phyloP scores from a whole-genome alignment of 805 yeast genomes.

The Hanseniaspora hatyaiensis region DNA sequence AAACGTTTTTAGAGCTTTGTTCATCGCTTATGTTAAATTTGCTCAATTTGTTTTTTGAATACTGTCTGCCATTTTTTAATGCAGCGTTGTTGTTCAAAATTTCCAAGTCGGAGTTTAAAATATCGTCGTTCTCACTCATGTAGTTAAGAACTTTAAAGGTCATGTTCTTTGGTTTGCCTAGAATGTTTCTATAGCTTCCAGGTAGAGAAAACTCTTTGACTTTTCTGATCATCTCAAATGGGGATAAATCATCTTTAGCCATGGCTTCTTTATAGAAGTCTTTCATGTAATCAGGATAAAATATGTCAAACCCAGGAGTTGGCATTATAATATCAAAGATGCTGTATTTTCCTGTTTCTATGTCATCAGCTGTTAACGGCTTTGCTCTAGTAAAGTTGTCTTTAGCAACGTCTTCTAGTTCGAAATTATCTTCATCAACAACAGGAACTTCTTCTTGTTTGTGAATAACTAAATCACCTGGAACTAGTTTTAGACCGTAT shows the following conservation, averaged over 20 bases:
- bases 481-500: slow-evolving; percentile 58
- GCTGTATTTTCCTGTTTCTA: slow-evolving; percentile 43
- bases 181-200: slow-evolving; percentile 72
- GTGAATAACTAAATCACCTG: slow-evolving; percentile 64
- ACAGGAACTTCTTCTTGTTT: slow-evolving; percentile 24
- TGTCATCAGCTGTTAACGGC: slow-evolving; percentile 63
- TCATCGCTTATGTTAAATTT: slow-evolving; percentile 29
- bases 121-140: slow-evolving; percentile 49
- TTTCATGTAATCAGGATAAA: slow-evolving; percentile 58
- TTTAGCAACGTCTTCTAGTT: slow-evolving; percentile 55
- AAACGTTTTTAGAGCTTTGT: slow-evolving; percentile 10
- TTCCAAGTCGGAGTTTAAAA: slow-evolving; percentile 70
- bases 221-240: slow-evolving; percentile 70
- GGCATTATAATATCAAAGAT: slow-evolving; percentile 84
- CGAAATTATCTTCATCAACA: slow-evolving; percentile 43
- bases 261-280: slow-evolving; percentile 58
- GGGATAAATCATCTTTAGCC: slow-evolving; percentile 74
- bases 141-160: slow-evolving; percentile 56
- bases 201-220: slow-evolving; percentile 82
- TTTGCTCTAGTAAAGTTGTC: slow-evolving; percentile 54
- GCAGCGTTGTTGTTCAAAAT: slow-evolving; percentile 33
- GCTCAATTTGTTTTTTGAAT: slow-evolving; percentile 25
- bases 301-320: slow-evolving; percentile 91
- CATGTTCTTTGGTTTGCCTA: slow-evolving; percentile 53
- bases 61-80: slow-evolving; percentile 27